Percentiles rank a stretch among this genome's conserved stretches.
These are phyloP conservation scores for Dendrocalamus latiflorus DNA, from an alignment of 202 grass and related monocot genomes.

Conservation along the genomic window DNA sequence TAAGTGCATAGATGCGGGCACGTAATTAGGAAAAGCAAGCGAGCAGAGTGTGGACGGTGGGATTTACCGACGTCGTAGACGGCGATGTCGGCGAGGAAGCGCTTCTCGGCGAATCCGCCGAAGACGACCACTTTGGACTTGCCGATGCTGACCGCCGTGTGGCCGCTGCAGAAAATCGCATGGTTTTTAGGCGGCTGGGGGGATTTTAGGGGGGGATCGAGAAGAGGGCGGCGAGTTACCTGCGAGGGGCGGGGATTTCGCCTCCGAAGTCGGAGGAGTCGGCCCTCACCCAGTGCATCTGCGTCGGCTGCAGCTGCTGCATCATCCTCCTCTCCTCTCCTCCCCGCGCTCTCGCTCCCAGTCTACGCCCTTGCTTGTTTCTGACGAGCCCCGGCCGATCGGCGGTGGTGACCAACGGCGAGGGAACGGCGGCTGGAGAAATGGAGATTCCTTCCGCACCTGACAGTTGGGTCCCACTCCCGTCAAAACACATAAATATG, in stretches of 20 bases:
- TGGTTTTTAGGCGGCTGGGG: not conserved
- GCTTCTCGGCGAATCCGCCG: constrained; percentile 86
- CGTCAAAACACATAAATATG: too few relatives aligned
- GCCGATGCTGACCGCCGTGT: constrained; percentile 63
- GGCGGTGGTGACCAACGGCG: too few relatives aligned
- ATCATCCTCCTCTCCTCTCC: not conserved
- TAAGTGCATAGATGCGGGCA: not conserved
- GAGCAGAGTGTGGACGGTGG: not conserved
- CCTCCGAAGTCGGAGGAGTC: constrained; percentile 73
- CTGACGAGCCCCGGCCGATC: too few relatives aligned
- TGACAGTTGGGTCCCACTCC: too few relatives aligned
- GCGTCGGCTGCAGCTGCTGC: constrained; percentile 39
- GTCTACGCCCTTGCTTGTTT: too few relatives aligned
- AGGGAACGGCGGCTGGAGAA: too few relatives aligned
- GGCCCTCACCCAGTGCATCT: constrained; percentile 81
- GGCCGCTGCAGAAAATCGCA: constrained; percentile 45
- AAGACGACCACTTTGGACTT: constrained; percentile 88
- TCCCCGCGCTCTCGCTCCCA: not conserved
- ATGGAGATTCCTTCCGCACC: too few relatives aligned
- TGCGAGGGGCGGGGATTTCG: constrained; percentile 53
- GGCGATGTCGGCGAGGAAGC: constrained; percentile 67
- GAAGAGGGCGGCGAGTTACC: constrained; percentile 37
- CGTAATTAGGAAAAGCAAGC: not conserved
- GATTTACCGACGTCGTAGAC: constrained; percentile 80
- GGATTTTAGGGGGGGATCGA: not conserved